Evolutionary conservation across 2,329 filamentous ascomycete species (phyloP), one percentile per base, ranked within the genome.

Genomic region (Hypoxylon sp.): DNA sequence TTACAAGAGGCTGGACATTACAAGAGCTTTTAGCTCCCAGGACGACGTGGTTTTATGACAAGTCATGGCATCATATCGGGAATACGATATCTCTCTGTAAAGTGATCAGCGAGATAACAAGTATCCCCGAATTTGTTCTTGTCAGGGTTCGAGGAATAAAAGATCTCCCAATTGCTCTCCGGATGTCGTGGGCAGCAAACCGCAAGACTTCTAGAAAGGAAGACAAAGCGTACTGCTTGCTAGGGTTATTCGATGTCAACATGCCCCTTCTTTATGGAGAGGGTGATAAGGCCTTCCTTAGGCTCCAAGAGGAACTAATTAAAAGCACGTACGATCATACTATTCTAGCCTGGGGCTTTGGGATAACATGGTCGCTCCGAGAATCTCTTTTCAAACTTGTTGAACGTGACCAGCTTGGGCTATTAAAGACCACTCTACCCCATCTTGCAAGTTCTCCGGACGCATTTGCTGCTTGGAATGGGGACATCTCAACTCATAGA

Each of bases 241-340:
- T 67, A 4, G 64, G 64, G 13, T 13, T 67, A 2, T 29, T 67
- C 6, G 54, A 59, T n/a, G 21, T 67, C 6, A 58, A 63, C 27
- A 67, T 67, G 64, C 53, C 64, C 19, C 21, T 67, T 32, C 37
- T 67, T 3, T 63, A 67, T 24, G 64, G 64, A 13, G 64, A 67
- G 32, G 64, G 64, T 3, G 32, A 27, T 3, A 58, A 48, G 11
- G 64, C 64, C 17, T 67, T 67, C 37, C 24, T 51, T 1, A 52
- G 59, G 17, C 53, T 67, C 2, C 64, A 67, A 46, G 58, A 63
- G 19, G 64, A 67, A 44, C 31, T 63, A 4, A 62, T 62, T 7
- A 53, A 32, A 27, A 37, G 31, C 10, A 39, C 51, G 5, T 50
- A 39, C 15, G 31, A 37, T 17, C 50, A 50, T 31, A 31, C 47